Evolutionary conservation across 768 basidiomycete genomes (phyloP).

Genomic region (Hortiboletus flavorubellus): DNA sequence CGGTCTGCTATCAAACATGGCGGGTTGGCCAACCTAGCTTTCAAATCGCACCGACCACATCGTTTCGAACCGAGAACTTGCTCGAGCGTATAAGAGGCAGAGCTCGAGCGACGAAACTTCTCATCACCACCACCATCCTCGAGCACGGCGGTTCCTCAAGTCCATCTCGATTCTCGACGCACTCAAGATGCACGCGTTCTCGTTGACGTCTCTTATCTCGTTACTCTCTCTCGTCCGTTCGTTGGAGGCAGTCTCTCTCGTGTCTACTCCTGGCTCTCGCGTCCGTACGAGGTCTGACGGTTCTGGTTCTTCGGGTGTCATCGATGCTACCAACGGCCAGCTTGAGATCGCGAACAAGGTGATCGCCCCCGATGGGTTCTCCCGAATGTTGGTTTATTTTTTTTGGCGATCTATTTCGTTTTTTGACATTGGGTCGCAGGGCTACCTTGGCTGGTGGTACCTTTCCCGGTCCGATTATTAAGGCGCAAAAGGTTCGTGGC

Average conservation of each 20-base stretch:
- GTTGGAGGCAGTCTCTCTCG: slow-evolving; percentile 19
- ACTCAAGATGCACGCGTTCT: slow-evolving; percentile 22
- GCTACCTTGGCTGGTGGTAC: slow-evolving; percentile 44
- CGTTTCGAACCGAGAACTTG: neutral
- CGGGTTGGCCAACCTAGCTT: neutral
- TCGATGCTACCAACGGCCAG: slow-evolving; percentile 28
- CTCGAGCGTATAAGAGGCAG: slow-evolving; percentile 12
- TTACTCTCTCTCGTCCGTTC: slow-evolving; percentile 14
- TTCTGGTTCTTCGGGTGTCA: slow-evolving; percentile 5
- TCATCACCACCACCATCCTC: neutral
- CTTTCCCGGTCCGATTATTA: slow-evolving; percentile 49
- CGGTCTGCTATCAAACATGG: slow-evolving; percentile 1
- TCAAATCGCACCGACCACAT: slow-evolving; percentile 4
- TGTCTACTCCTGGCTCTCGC: slow-evolving; percentile 3
- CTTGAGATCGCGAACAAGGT: slow-evolving; percentile 40
- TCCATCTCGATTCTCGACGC: slow-evolving; percentile 4
- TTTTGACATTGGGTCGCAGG: slow-evolving; percentile 19
- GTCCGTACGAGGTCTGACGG: neutral
- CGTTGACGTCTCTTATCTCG: slow-evolving; percentile 7
- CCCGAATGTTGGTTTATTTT: slow-evolving; percentile 30
- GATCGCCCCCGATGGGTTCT: slow-evolving; percentile 51
- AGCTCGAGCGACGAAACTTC: neutral
- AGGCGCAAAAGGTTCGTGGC: slow-evolving; percentile 36
- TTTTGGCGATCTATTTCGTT: neutral
- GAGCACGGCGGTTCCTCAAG: slow-evolving; percentile 18